These are phyloP conservation scores for Hygrophila difformis DNA, from an alignment of 257 asterid genomes.

Conservation along the genomic window DNA sequence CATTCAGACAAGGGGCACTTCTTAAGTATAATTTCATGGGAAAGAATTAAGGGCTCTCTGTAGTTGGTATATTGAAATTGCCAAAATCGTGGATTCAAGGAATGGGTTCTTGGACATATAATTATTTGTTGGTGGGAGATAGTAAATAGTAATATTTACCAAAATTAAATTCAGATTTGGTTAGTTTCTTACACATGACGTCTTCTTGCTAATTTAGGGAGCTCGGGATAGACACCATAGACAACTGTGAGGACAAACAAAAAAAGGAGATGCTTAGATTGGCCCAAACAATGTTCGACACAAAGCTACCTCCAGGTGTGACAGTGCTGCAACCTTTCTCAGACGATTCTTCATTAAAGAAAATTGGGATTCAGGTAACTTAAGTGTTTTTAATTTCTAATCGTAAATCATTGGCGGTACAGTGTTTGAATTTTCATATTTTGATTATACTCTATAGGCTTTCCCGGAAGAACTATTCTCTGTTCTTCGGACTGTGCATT, in stretches of 20 bases:
- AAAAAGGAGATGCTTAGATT: conserved; percentile 65
- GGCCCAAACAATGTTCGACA: conserved; percentile 91
- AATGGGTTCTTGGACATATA: no score
- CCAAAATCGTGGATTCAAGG: no score
- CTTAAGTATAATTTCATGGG: no score
- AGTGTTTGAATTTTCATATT: background rate
- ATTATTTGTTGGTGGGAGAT: no score
- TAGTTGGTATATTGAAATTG: no score
- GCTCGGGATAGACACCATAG: conserved; percentile 77
- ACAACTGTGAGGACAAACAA: conserved; percentile 62
- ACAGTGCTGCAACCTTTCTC: conserved; percentile 89
- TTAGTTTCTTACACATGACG: conserved; percentile 7
- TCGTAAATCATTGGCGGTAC: no score
- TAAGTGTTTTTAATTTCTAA: background rate
- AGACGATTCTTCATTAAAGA: conserved; percentile 85
- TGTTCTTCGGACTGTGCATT: conserved; percentile 86
- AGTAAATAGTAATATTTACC: no score
- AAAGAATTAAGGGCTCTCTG: no score
- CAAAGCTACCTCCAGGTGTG: conserved; percentile 92
- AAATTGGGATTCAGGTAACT: conserved; percentile 69
- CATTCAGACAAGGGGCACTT: no score
- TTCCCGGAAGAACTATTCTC: conserved; percentile 97
- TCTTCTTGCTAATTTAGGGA: no score
- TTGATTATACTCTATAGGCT: conserved; percentile 37
- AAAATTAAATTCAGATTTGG: no score